These are phyloP conservation scores for Chalciporus chontae DNA, from an alignment of 768 basidiomycete genomes.

Conservation along the genomic window DNA sequence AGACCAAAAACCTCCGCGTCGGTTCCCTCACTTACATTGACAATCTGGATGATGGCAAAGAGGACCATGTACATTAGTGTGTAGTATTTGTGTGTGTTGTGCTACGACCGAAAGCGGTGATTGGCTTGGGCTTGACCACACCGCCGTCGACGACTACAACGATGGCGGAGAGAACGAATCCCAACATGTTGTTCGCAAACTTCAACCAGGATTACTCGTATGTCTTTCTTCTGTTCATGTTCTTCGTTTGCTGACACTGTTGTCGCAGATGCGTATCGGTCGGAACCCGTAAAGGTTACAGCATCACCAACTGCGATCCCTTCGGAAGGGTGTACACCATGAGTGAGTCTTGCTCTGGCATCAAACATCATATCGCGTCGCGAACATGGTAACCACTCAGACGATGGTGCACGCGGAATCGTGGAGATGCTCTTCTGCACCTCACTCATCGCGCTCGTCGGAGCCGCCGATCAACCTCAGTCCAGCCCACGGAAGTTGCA, in stretches of 20 bases:
- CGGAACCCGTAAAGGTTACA: constrained; percentile 93
- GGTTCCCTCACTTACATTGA: too few species aligned
- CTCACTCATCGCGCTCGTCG: constrained; percentile 93
- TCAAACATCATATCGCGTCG: neutral
- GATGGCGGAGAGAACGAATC: constrained; percentile 39
- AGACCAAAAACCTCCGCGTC: too few species aligned
- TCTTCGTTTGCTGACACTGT: constrained; percentile 1
- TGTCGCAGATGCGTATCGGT: constrained; percentile 78
- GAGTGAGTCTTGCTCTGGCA: constrained; percentile 53
- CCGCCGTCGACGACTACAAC: constrained; percentile 10
- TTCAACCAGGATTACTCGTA: constrained; percentile 99
- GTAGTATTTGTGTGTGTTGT: constrained; percentile 16
- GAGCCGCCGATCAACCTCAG: constrained; percentile 88
- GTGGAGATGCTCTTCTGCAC: constrained; percentile 99
- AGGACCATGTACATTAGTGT: too few species aligned
- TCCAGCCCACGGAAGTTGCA: constrained; percentile 91
- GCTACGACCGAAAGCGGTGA: constrained; percentile 8
- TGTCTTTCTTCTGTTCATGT: constrained; percentile 19
- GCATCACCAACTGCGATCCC: constrained; percentile 97
- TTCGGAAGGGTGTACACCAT: constrained; percentile 94
- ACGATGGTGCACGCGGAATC: constrained; percentile 91
- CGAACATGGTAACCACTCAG: constrained; percentile 36
- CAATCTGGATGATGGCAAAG: too few species aligned
- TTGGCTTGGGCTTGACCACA: neutral
- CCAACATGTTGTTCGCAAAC: constrained; percentile 79